phyloP scores from a whole-genome alignment of 2,329 filamentous ascomycete species.

The Trichoderma koningiopsis region DNA sequence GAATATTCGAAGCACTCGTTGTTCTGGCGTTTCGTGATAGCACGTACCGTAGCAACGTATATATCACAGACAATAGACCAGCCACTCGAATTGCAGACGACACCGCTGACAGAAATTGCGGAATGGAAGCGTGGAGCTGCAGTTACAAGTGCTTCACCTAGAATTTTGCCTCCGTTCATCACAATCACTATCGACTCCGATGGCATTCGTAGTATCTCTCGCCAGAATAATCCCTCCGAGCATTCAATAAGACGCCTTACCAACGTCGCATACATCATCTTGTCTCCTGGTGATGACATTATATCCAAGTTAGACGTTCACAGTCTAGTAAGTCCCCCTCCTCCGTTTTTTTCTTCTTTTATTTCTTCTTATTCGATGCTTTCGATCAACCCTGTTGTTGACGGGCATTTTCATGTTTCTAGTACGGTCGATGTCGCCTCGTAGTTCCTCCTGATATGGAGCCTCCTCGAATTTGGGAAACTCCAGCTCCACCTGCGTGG shows the following conservation, averaged over 20 bases:
- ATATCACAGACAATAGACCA: not conserved
- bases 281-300: no score
- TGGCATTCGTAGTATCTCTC: not conserved
- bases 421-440: not conserved
- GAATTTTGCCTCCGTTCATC: not conserved
- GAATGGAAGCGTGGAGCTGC: not conserved
- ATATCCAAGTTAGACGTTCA: not conserved
- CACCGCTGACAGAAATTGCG: not conserved
- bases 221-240: not conserved
- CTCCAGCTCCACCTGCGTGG: not conserved
- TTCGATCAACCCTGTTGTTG: not conserved
- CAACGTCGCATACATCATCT: not conserved
- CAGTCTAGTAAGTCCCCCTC: not conserved
- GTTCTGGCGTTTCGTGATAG: not conserved
- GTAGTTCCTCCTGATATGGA: not conserved
- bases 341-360: no score
- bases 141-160: not conserved
- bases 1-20: not conserved
- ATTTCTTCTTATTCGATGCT: not conserved
- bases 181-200: not conserved
- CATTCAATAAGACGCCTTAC: not conserved
- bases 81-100: not conserved
- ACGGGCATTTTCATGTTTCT: not conserved
- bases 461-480: not conserved
- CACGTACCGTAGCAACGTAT: not conserved